A percentile compares a stretch with the other conserved stretches of the same genome.
Conservation (phyloP, 805 yeast species). For the Candida sakaeoensis region DNA sequence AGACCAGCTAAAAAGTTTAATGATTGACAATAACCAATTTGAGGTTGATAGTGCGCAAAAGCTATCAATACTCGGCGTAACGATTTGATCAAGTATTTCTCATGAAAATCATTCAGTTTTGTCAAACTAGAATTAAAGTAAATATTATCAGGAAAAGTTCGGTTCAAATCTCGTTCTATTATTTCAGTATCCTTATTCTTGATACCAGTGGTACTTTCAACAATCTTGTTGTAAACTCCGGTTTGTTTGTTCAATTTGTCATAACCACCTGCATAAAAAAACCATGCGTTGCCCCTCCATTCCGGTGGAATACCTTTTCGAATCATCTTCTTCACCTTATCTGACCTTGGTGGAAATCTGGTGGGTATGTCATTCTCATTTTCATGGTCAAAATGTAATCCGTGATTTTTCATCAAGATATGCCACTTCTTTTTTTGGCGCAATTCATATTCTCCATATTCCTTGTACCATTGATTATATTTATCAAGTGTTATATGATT, state of each 20-base stretch:
- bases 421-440: constrained; percentile 79
- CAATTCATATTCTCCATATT: constrained; percentile 58
- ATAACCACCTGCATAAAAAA: constrained; percentile 84
- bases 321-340: constrained; percentile 73
- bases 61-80: constrained; percentile 79
- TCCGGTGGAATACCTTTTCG: constrained; percentile 95
- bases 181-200: constrained; percentile 82
- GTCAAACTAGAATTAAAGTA: constrained; percentile 50
- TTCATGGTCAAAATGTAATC: constrained; percentile 37
- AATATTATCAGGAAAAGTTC: constrained; percentile 93
- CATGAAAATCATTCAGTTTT: constrained; percentile 25
- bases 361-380: constrained; percentile 38
- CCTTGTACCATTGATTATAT: constrained; percentile 74
- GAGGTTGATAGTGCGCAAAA: constrained; percentile 81
- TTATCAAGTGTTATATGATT: constrained; percentile 43
- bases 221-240: constrained; percentile 72
- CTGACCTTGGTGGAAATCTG: constrained; percentile 74
- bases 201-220: constrained; percentile 50
- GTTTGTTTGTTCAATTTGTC: constrained; percentile 63
- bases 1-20: constrained; percentile 90
- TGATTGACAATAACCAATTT: constrained; percentile 94
- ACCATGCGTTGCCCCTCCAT: constrained; percentile 98
- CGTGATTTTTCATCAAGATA: constrained; percentile 59
- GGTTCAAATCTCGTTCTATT: constrained; percentile 86
- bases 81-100: constrained; percentile 63